Percentiles rank a stretch among this genome's conserved stretches.
Conservation (phyloP, 2,329 filamentous ascomycete species). For the Samsoniella hepiali region DNA sequence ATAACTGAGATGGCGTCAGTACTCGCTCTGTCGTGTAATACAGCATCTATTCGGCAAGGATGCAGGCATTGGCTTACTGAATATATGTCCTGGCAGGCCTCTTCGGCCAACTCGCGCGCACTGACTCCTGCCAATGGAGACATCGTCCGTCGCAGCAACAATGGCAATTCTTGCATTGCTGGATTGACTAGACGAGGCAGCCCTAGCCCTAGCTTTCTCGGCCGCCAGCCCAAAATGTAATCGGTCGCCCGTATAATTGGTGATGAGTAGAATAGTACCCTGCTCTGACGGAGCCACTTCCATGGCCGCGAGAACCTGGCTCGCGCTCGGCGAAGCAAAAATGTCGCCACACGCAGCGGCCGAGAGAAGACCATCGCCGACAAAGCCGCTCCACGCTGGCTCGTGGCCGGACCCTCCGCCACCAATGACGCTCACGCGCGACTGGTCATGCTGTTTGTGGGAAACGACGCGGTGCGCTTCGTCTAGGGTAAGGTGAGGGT, state of each 20-base stretch:
- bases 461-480: constrained; percentile 51
- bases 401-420: constrained; percentile 58
- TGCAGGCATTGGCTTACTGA: constrained; percentile 45
- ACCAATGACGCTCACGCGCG: constrained; percentile 49
- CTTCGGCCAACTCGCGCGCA: constrained; percentile 59
- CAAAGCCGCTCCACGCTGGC: constrained; percentile 63
- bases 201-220: constrained; percentile 53
- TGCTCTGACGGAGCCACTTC: constrained; percentile 49
- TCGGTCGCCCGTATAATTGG: constrained; percentile 64
- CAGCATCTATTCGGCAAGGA: constrained; percentile 21
- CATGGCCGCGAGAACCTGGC: constrained; percentile 59
- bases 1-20: constrained; percentile 42
- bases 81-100: constrained; percentile 59
- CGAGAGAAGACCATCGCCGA: constrained; percentile 57
- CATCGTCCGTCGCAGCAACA: constrained; percentile 36
- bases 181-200: constrained; percentile 52
- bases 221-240: constrained; percentile 59
- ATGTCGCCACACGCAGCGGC: constrained; percentile 60
- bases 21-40: neutral
- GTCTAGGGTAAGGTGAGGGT: constrained; percentile 48
- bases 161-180: constrained; percentile 64
- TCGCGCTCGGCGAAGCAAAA: constrained; percentile 62
- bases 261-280: constrained; percentile 59
- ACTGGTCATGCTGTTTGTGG: constrained; percentile 41
- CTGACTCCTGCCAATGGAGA: constrained; percentile 36